These are phyloP conservation scores for Calocybe indica DNA, from an alignment of 768 basidiomycete species.

Conservation along the genomic window DNA sequence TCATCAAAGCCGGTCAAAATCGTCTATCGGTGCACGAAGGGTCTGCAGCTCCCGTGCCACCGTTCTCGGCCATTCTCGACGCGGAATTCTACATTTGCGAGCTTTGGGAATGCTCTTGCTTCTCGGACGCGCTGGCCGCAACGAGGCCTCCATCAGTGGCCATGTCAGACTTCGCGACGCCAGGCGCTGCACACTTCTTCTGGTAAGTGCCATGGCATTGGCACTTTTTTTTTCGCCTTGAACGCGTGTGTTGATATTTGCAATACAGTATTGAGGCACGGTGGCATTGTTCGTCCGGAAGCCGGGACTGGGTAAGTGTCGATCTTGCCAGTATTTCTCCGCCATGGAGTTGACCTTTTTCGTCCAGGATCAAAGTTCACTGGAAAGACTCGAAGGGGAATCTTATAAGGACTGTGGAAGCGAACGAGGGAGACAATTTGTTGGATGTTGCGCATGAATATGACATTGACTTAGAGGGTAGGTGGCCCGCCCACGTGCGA, in stretches of 20 bases:
- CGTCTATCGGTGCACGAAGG: too few relatives aligned
- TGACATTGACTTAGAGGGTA: slow-evolving; percentile 94
- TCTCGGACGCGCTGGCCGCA: too few relatives aligned
- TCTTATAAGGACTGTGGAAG: slow-evolving; percentile 83
- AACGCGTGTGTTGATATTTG: neutral
- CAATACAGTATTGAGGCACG: slow-evolving; percentile 32
- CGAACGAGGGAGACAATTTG: slow-evolving; percentile 90
- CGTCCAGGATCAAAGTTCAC: slow-evolving; percentile 72
- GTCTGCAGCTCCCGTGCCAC: too few relatives aligned
- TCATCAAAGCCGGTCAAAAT: too few relatives aligned
- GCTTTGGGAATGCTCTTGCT: too few relatives aligned
- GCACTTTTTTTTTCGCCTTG: neutral
- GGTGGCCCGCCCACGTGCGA: slow-evolving; percentile 10
- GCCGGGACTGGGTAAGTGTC: slow-evolving; percentile 61
- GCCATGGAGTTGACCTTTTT: slow-evolving; percentile 1
- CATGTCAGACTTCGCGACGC: neutral
- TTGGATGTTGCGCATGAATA: slow-evolving; percentile 90
- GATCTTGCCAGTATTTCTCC: neutral
- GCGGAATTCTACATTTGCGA: too few relatives aligned
- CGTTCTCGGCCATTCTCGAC: too few relatives aligned
- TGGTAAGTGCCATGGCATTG: slow-evolving; percentile 5
- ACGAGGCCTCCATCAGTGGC: too few relatives aligned
- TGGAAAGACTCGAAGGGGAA: slow-evolving; percentile 87
- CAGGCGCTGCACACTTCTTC: slow-evolving; percentile 9
- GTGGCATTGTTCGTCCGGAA: slow-evolving; percentile 50